Evolutionary conservation across 2,329 filamentous ascomycete genomes (phyloP).

Genomic region (Xylaria sp.): DNA sequence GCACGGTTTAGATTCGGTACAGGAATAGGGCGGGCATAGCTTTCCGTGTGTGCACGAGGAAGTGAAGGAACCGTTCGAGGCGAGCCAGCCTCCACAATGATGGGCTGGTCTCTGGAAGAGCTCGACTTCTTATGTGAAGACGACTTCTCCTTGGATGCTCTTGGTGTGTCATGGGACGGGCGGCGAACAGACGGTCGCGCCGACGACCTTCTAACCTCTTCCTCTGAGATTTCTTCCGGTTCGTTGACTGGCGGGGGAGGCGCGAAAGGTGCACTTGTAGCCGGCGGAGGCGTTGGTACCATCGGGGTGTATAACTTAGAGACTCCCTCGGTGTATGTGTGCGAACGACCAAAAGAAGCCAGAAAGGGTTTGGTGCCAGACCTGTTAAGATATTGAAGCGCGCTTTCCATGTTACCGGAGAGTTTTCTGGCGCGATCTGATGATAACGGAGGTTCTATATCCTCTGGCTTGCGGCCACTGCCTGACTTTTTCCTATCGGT

Average conservation of each 20-base stretch:
- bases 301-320: constrained; percentile 32
- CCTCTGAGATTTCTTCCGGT: constrained; percentile 32
- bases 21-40: constrained; percentile 32
- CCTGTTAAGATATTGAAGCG: constrained; percentile 37
- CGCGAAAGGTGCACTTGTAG: constrained; percentile 30
- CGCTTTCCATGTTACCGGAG: constrained; percentile 36
- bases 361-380: constrained; percentile 38
- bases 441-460: constrained; percentile 14
- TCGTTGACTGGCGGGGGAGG: constrained; percentile 30
- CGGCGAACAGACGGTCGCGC: constrained; percentile 33
- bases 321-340: constrained; percentile 35
- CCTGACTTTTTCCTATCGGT: constrained; percentile 40
- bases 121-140: constrained; percentile 38
- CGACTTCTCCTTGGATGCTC: constrained; percentile 39
- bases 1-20: constrained; percentile 30
- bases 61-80: constrained; percentile 26
- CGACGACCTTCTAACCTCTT: constrained; percentile 37
- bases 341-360: constrained; percentile 24
- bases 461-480: constrained; percentile 37
- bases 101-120: constrained; percentile 33
- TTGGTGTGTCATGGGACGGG: constrained; percentile 39
- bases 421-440: constrained; percentile 33
- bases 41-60: constrained; percentile 37
- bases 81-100: constrained; percentile 31
- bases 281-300: constrained; percentile 43